A percentile compares a stretch with the other conserved stretches of the same genome.
Evolutionary conservation across 176 grass and related monocot species (phyloP).

Genomic region (Elymus sibiricus): DNA sequence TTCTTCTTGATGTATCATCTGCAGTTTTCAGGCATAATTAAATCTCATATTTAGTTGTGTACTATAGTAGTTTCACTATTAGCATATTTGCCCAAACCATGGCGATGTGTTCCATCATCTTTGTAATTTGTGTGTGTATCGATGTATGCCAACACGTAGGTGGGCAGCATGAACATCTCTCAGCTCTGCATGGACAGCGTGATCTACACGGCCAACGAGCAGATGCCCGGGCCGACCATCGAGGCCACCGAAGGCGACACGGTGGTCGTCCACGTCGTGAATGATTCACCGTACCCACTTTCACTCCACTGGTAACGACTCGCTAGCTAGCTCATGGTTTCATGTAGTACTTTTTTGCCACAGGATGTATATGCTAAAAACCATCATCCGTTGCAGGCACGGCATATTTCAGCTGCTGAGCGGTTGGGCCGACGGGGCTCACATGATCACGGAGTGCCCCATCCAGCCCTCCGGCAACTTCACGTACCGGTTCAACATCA

Average conservation of each 20-base stretch:
- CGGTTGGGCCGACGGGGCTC: conserved; percentile 70
- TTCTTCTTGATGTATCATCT: too few relatives aligned
- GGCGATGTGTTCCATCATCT: background rate
- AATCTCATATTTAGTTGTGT: background rate
- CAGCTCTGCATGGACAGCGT: conserved; percentile 20
- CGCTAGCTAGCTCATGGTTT: background rate
- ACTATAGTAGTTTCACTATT: too few relatives aligned
- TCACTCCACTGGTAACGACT: conserved; percentile 24
- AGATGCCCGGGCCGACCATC: conserved; percentile 33
- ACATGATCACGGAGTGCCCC: conserved; percentile 79
- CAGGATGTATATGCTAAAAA: background rate
- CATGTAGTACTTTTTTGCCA: background rate
- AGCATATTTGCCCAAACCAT: background rate
- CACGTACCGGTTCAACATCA: conserved; percentile 56
- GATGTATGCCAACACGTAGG: background rate
- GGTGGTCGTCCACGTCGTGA: conserved; percentile 28
- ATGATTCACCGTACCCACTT: conserved; percentile 27
- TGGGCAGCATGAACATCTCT: conserved; percentile 8
- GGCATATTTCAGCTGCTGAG: conserved; percentile 60
- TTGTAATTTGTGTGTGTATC: background rate
- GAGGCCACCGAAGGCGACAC: conserved; percentile 42
- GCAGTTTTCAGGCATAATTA: too few relatives aligned
- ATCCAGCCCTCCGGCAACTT: conserved; percentile 47
- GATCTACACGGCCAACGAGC: conserved; percentile 31
- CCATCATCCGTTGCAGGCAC: conserved; percentile 38